Evolutionary conservation across 805 yeast genomes (phyloP).

Genomic region (Torulaspora gathmanii): DNA sequence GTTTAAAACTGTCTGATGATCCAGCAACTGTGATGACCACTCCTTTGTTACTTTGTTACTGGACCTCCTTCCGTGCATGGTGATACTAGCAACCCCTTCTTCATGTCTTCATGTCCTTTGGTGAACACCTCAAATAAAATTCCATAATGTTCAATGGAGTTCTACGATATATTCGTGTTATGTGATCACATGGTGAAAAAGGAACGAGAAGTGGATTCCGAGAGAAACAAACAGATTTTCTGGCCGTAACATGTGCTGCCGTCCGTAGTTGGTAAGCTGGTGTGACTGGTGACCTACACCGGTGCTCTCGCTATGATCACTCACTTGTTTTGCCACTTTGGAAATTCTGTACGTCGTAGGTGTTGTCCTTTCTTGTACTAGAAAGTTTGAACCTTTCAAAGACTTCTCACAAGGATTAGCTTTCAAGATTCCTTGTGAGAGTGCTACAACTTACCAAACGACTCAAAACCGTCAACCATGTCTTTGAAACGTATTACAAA

Average conservation of each 20-base stretch:
- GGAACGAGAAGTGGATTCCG: background rate
- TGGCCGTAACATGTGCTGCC: background rate
- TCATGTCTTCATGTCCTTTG: background rate
- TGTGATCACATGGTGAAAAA: background rate
- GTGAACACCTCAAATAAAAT: no score
- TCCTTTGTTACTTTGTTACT: no score
- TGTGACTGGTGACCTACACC: no score
- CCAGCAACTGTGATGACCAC: no score
- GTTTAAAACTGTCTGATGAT: no score
- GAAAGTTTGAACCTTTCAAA: background rate
- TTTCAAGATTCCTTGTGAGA: background rate
- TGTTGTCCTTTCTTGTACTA: background rate
- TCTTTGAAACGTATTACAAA: slow-evolving; percentile 93
- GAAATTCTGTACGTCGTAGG: background rate
- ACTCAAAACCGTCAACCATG: slow-evolving; percentile 41
- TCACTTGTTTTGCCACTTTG: slow-evolving; percentile 5
- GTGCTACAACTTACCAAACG: no score
- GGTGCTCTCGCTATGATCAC: background rate
- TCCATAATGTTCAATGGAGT: background rate
- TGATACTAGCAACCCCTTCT: background rate
- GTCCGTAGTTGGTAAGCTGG: no score
- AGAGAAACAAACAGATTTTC: background rate
- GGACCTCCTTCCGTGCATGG: no score
- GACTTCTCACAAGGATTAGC: background rate
- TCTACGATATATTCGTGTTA: background rate